A percentile compares a stretch with the other conserved stretches of the same genome.
Conservation (phyloP, 257 asterid genomes). For the Solanum raphanifolium region DNA sequence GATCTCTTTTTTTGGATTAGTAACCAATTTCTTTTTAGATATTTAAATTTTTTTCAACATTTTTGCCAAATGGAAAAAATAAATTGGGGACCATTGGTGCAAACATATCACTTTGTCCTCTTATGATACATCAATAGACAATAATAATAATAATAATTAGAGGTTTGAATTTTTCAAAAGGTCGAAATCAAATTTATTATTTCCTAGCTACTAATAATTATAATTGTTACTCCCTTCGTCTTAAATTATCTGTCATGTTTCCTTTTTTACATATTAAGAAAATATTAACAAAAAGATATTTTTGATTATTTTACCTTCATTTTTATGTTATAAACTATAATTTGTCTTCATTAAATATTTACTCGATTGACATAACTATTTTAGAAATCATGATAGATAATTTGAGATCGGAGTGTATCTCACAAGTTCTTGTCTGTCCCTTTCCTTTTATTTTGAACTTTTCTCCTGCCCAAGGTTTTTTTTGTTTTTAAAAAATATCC, state of each 20-base stretch:
- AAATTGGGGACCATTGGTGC: background rate
- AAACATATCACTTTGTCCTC: background rate
- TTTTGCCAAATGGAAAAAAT: background rate
- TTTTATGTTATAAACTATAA: background rate
- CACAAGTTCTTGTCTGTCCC: background rate
- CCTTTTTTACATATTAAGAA: background rate
- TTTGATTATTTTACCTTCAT: background rate
- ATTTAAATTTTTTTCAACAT: background rate
- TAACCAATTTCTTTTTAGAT: background rate
- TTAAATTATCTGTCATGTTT: background rate
- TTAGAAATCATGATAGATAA: background rate
- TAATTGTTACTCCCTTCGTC: accelerated
- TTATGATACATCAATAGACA: background rate
- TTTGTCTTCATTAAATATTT: background rate
- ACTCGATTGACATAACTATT: background rate
- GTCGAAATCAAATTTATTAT: background rate
- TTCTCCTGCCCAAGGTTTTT: background rate
- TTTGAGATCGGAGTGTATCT: background rate
- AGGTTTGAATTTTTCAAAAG: background rate
- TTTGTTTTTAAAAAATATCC: background rate
- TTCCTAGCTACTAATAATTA: background rate
- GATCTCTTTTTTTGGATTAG: background rate
- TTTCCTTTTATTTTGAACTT: background rate
- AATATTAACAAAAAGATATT: background rate
- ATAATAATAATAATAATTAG: background rate